Conservation (phyloP, 2,329 filamentous ascomycete genomes). For the Penicillium thymicola region DNA sequence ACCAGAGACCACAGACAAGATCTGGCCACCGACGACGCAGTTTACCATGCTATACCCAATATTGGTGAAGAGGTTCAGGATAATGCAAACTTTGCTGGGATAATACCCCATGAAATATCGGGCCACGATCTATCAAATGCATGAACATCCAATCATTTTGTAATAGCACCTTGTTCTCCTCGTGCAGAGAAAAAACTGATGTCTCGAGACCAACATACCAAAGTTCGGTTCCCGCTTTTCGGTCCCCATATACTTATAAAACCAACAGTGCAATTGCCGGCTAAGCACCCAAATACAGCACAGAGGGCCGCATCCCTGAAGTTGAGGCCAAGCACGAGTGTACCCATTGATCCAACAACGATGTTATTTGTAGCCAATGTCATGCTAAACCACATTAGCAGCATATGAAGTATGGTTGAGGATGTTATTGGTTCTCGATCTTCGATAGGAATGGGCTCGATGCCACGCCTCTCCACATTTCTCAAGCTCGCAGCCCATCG, state of each 20-base stretch:
- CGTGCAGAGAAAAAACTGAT: background rate
- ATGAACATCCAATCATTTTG: conserved; percentile 8
- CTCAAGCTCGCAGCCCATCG: conserved; percentile 26
- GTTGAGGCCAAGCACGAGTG: conserved; percentile 38
- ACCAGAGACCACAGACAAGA: conserved; percentile 42
- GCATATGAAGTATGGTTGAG: conserved; percentile 29
- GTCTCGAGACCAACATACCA: conserved; percentile 28
- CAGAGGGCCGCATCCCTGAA: conserved; percentile 42
- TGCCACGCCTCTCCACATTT: conserved; percentile 26
- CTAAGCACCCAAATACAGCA: conserved; percentile 36
- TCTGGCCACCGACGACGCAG: conserved; percentile 43
- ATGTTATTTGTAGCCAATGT: conserved; percentile 43
- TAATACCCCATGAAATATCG: conserved; percentile 47
- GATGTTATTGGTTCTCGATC: conserved; percentile 26
- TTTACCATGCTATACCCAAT: conserved; percentile 45
- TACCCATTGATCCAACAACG: conserved; percentile 42
- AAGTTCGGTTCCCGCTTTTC: conserved; percentile 41
- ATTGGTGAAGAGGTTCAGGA: conserved; percentile 43
- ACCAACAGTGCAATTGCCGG: conserved; percentile 35
- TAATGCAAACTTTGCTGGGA: conserved; percentile 40
- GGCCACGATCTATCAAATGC: conserved; percentile 33
- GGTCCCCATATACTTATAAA: conserved; percentile 46
- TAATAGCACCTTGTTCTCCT: background rate
- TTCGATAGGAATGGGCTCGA: conserved; percentile 28
- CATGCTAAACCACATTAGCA: conserved; percentile 41